Evolutionary conservation across 495 filamentous ascomycete genomes (phyloP).

Genomic region (Xylaria acuta): DNA sequence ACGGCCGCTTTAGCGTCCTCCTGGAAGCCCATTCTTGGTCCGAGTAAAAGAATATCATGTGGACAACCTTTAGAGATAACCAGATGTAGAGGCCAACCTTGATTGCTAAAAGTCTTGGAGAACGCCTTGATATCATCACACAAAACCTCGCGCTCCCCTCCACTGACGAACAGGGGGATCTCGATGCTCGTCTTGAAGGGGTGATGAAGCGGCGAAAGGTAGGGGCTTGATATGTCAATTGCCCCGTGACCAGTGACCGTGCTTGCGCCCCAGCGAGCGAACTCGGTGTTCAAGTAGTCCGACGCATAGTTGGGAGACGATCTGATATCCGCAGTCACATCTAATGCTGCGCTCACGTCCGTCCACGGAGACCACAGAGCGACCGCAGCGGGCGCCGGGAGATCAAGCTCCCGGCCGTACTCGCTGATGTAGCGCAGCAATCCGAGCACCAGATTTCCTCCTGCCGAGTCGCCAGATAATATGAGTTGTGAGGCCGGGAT

Average conservation of each 20-base stretch:
- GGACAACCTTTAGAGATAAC: conserved; percentile 27
- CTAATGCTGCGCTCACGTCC: conserved; percentile 10
- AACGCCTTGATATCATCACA: conserved; percentile 29
- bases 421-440: conserved; percentile 47
- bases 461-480: conserved; percentile 40
- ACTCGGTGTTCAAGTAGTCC: conserved; percentile 17
- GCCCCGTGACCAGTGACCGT: conserved; percentile 15
- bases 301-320: neutral
- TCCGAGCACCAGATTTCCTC: conserved; percentile 39
- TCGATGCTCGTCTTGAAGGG: neutral
- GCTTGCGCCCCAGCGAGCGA: conserved; percentile 18
- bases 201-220: conserved; percentile 18
- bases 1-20: conserved; percentile 31
- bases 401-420: conserved; percentile 14
- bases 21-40: conserved; percentile 33
- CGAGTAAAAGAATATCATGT: conserved; percentile 40
- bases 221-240: conserved; percentile 9
- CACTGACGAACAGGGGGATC: conserved; percentile 19
- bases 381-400: conserved; percentile 11
- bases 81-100: conserved; percentile 32
- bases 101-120: conserved; percentile 19
- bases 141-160: conserved; percentile 12
- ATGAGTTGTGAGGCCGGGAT: conserved; percentile 39
- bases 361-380: conserved; percentile 24
- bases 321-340: conserved; percentile 5